These are phyloP conservation scores for Pachysandra terminalis DNA, from an alignment of 164 flowering plant genomes.

Conservation along the genomic window DNA sequence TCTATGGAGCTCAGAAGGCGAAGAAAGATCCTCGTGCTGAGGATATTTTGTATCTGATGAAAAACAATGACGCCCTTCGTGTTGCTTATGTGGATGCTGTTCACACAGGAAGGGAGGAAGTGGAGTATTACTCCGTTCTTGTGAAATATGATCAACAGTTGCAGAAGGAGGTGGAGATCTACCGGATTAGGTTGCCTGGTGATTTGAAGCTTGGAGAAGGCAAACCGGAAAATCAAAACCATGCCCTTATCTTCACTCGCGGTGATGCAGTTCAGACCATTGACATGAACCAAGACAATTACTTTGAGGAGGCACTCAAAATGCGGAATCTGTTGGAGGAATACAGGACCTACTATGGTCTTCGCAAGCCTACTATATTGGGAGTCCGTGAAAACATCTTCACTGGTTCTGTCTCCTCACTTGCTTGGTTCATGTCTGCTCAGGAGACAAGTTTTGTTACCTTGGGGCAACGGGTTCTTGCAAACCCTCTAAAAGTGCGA, in stretches of 20 bases:
- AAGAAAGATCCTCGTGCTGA: conserved; percentile 67
- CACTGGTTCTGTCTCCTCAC: conserved; percentile 94
- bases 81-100: conserved; percentile 94
- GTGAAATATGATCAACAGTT: conserved; percentile 78
- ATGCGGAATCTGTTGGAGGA: conserved; percentile 92
- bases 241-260: conserved; percentile 88
- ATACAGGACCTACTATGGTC: conserved; percentile 55
- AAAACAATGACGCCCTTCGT: conserved; percentile 83
- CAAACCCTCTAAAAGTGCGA: conserved; percentile 85
- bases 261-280: conserved; percentile 98
- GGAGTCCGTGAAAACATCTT: conserved; percentile 92
- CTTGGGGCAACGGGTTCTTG: conserved; percentile 92
- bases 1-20: conserved; percentile 80
- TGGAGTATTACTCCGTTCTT: conserved; percentile 78
- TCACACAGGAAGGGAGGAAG: conserved; percentile 51
- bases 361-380: conserved; percentile 83
- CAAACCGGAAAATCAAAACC: conserved; percentile 97
- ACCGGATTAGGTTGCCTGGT: conserved; percentile 81
- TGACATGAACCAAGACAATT: conserved; percentile 97
- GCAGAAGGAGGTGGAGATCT: conserved; percentile 81
- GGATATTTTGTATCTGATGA: conserved; percentile 75
- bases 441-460: conserved; percentile 96
- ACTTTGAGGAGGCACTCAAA: conserved; percentile 94
- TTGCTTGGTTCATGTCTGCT: conserved; percentile 98
- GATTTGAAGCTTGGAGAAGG: conserved; percentile 92